These are phyloP conservation scores for Magnolia sinica DNA, from an alignment of 164 flowering plant species.

Conservation along the genomic window DNA sequence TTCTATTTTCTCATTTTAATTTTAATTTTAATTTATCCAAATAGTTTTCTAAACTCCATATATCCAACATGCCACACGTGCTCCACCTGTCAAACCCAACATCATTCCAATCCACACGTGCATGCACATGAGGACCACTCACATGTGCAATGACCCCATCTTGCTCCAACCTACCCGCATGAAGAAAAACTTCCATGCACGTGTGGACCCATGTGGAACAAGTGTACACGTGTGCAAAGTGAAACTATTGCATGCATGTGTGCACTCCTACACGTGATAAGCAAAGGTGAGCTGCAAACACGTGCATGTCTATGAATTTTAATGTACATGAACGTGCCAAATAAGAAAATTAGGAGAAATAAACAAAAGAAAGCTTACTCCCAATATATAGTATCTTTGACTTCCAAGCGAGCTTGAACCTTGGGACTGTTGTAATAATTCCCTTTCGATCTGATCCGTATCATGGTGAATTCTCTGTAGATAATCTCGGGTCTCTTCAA, in stretches of 20 bases:
- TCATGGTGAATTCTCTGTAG: slow-evolving; percentile 17
- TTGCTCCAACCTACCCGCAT: neutral
- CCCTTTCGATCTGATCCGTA: slow-evolving; percentile 10
- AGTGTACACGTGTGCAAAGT: neutral
- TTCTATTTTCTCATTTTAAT: no score
- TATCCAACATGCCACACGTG: no score
- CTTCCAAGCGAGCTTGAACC: neutral
- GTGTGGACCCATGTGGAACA: neutral
- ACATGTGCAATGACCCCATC: neutral
- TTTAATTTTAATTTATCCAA: no score
- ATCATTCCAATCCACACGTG: neutral
- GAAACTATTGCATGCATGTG: neutral
- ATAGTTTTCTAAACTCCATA: no score
- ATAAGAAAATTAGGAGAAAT: neutral
- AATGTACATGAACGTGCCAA: neutral
- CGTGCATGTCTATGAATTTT: neutral
- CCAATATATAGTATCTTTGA: slow-evolving; percentile 1
- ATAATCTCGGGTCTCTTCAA: slow-evolving; percentile 18
- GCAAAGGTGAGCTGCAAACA: neutral
- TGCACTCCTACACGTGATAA: neutral
- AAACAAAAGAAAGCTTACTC: neutral
- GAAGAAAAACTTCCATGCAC: neutral
- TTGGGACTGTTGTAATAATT: neutral
- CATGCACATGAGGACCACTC: neutral
- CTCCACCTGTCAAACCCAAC: neutral